Evolutionary conservation across 345 rosid genomes (phyloP).

Genomic region (Punica granatum): DNA sequence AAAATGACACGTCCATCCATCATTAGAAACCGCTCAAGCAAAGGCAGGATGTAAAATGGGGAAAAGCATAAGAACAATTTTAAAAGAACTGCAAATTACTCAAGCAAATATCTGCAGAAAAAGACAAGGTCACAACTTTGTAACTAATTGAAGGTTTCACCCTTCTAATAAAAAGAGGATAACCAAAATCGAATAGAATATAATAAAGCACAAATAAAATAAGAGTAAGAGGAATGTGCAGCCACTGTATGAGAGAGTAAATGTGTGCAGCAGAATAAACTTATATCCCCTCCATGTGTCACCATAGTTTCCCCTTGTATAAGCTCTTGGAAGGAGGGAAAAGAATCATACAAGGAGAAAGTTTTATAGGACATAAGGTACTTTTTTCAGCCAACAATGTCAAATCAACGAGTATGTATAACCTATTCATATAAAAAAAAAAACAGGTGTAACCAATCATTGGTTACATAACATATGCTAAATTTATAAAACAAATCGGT

Average conservation of each 20-base stretch:
- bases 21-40: not conserved
- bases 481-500: too few species aligned
- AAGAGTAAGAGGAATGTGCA: too few species aligned
- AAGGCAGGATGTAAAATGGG: not conserved
- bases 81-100: not conserved
- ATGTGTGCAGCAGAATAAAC: too few species aligned
- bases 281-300: not conserved
- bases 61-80: not conserved
- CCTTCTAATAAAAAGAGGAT: not conserved
- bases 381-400: not conserved
- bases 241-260: too few species aligned
- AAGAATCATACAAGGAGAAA: too few species aligned
- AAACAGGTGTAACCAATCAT: too few species aligned
- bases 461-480: too few species aligned
- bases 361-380: not conserved
- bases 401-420: not conserved
- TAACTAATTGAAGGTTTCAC: not conserved
- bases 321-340: too few species aligned
- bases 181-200: not conserved
- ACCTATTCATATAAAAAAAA: not conserved
- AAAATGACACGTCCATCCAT: not conserved
- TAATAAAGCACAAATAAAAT: not conserved
- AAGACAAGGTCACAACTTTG: not conserved
- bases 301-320: not conserved
- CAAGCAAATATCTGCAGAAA: not conserved